These are phyloP conservation scores for Aphanomyces astaci DNA, from an alignment of 352 stramenopile genomes.

Conservation along the genomic window DNA sequence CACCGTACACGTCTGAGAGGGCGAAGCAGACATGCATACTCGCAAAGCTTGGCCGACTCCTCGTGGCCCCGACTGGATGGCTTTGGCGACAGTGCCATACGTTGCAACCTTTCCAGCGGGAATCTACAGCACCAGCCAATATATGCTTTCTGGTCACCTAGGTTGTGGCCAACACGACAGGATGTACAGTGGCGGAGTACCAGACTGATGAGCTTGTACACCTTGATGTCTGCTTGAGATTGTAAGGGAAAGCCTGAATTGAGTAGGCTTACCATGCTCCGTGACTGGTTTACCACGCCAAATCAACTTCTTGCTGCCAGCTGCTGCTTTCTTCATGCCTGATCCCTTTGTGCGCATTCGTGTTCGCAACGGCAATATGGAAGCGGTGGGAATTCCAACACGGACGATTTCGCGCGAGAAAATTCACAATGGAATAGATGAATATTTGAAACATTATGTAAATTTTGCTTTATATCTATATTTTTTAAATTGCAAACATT, in stretches of 20 bases:
- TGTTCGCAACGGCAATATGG: neutral
- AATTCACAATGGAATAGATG: too few relatives aligned
- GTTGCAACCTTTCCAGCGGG: constrained; percentile 69
- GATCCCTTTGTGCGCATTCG: neutral
- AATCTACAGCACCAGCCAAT: constrained; percentile 54
- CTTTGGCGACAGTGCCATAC: constrained; percentile 58
- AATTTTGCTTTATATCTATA: too few relatives aligned
- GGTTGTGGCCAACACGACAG: too few relatives aligned
- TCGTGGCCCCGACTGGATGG: constrained; percentile 51
- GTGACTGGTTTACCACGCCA: constrained; percentile 70
- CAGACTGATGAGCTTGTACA: constrained; percentile 74
- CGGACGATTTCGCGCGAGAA: neutral
- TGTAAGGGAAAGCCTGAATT: neutral
- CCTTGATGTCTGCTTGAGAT: constrained; percentile 42
- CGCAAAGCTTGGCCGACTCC: constrained; percentile 72
- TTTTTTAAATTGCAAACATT: too few relatives aligned
- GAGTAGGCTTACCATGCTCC: constrained; percentile 38
- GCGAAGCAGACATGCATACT: constrained; percentile 37
- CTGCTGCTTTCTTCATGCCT: neutral
- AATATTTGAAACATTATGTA: too few relatives aligned
- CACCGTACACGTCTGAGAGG: too few relatives aligned
- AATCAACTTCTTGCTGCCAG: constrained; percentile 4
- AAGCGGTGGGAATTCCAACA: neutral
- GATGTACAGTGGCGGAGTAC: constrained; percentile 24
- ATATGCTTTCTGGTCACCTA: too few relatives aligned